phyloP scores from a whole-genome alignment of 441 rosid genomes.

The Euphorbia celastroides region DNA sequence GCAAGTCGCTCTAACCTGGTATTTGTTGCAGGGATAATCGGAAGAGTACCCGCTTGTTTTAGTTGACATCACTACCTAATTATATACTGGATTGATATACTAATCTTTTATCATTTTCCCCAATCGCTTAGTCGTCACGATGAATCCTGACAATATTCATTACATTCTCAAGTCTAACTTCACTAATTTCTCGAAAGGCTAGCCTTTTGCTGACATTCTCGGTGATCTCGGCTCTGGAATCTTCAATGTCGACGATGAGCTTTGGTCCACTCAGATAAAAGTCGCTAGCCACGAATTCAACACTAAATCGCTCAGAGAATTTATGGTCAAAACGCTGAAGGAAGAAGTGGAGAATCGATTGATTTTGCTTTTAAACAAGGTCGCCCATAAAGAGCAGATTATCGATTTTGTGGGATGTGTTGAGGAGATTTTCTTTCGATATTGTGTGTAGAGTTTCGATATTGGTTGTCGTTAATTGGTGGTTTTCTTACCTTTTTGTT shows the following conservation, averaged over 20 bases:
- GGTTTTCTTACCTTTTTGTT: no score
- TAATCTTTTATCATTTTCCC: constrained; percentile 47
- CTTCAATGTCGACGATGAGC: constrained; percentile 66
- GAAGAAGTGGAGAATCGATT: constrained; percentile 49
- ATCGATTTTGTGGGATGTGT: constrained; percentile 63
- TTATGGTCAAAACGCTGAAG: constrained; percentile 36
- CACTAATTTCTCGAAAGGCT: constrained; percentile 71
- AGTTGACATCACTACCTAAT: no score
- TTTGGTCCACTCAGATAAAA: constrained; percentile 65
- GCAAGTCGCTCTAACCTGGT: no score
- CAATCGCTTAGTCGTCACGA: constrained; percentile 56
- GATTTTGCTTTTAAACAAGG: constrained; percentile 39
- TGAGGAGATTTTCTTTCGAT: constrained; percentile 51
- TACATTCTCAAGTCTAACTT: constrained; percentile 61
- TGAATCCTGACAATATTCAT: constrained; percentile 62
- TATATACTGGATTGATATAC: constrained; percentile 79
- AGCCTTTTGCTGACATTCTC: constrained; percentile 63
- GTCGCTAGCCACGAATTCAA: constrained; percentile 78
- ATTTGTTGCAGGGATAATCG: no score
- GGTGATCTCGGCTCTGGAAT: constrained; percentile 78
- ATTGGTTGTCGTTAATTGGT: no score
- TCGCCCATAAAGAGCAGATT: constrained; percentile 16
- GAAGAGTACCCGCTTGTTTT: no score
- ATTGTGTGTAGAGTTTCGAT: constrained; percentile 39
- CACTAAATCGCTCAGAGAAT: constrained; percentile 48